A percentile compares a stretch with the other conserved stretches of the same genome.
These are phyloP conservation scores for Fragaria nilgerrensis DNA, from an alignment of 306 rosid genomes.

Conservation along the genomic window DNA sequence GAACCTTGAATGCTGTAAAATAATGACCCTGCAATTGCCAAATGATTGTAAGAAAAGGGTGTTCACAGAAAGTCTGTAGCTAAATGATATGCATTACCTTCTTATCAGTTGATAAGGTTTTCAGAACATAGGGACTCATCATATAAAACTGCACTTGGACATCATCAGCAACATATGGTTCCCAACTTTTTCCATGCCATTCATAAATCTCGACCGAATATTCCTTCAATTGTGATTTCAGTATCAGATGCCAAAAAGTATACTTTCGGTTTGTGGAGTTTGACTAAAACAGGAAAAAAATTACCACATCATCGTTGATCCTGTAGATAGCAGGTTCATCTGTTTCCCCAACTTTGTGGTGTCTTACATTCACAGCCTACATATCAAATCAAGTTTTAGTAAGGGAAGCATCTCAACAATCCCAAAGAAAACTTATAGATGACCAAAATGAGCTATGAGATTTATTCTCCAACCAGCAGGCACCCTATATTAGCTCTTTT, in stretches of 20 bases:
- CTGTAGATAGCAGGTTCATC: slow-evolving; percentile 83
- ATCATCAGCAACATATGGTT: slow-evolving; percentile 81
- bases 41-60: background rate
- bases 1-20: slow-evolving; percentile 84
- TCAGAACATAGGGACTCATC: slow-evolving; percentile 99
- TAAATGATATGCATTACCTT: slow-evolving; percentile 48
- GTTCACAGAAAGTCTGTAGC: background rate
- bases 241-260: slow-evolving; percentile 29
- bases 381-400: slow-evolving; percentile 22
- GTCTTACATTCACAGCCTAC: slow-evolving; percentile 78
- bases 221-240: slow-evolving; percentile 52
- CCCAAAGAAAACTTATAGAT: background rate
- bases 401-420: slow-evolving; percentile 20
- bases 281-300: slow-evolving; percentile 12
- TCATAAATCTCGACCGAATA: slow-evolving; percentile 82
- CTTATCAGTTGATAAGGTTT: slow-evolving; percentile 68
- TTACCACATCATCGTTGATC: slow-evolving; percentile 91
- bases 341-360: slow-evolving; percentile 79
- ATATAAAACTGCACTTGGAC: slow-evolving; percentile 98
- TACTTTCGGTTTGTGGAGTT: background rate
- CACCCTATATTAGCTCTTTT: background rate
- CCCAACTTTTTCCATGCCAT: slow-evolving; percentile 95
- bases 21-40: slow-evolving; percentile 60
- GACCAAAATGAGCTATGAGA: slow-evolving; percentile 17
- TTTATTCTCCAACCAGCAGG: background rate